phyloP scores from a whole-genome alignment of 2,329 filamentous ascomycete genomes.

The Fusarium clavum region DNA sequence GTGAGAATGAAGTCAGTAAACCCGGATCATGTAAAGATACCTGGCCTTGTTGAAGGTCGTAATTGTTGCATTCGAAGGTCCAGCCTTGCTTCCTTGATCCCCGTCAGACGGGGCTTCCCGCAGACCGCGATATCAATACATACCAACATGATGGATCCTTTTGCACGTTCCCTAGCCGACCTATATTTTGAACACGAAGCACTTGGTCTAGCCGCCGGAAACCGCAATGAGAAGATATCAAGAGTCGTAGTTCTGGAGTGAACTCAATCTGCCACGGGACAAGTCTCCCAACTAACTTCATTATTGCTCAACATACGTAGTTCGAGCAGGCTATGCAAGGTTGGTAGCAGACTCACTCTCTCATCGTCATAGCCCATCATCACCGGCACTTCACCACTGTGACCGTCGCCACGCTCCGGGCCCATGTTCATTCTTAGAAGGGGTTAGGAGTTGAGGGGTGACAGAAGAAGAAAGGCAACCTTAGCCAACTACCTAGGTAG shows the following conservation, averaged over 20 bases:
- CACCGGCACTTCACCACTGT: constrained; percentile 19
- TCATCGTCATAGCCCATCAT: constrained; percentile 36
- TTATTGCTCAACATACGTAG: not conserved
- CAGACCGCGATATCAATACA: not conserved
- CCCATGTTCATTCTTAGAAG: constrained; percentile 10
- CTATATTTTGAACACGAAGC: not conserved
- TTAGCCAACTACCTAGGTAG: not conserved
- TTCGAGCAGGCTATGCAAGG: constrained; percentile 8
- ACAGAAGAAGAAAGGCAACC: constrained; percentile 19
- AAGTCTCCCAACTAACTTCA: not conserved
- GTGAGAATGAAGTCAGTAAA: not conserved
- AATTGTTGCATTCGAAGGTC: not conserved
- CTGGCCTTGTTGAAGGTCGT: constrained; percentile 2
- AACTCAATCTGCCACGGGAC: constrained; percentile 3
- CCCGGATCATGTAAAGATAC: not conserved
- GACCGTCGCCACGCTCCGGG: constrained; percentile 12
- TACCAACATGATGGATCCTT: not conserved
- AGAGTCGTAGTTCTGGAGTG: not conserved
- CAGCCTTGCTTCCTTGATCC: constrained; percentile 7
- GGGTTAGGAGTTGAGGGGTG: constrained; percentile 8
- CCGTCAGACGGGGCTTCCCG: constrained; percentile 23
- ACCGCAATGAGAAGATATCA: not conserved
- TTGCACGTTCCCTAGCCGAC: not conserved
- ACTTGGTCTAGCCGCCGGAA: not conserved
- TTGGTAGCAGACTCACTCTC: constrained; percentile 2